phyloP scores from a whole-genome alignment of 441 rosid genomes.

The Erodium texanum region DNA sequence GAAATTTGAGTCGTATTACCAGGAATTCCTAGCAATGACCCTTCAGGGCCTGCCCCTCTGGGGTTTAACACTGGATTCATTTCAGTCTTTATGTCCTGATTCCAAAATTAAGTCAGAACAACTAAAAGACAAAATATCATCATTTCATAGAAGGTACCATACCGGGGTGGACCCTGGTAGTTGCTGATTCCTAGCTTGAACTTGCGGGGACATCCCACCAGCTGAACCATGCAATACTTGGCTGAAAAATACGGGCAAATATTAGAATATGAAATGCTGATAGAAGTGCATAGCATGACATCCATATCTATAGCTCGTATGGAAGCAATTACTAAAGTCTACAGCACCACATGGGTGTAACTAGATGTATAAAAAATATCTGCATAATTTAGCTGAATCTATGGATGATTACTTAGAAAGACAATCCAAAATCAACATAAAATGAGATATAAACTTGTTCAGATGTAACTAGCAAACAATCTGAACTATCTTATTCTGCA shows the following conservation, averaged over 20 bases:
- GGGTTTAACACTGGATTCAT: conserved; percentile 71
- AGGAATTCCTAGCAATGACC: conserved; percentile 73
- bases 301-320: background rate
- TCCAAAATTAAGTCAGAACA: conserved; percentile 16
- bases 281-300: background rate
- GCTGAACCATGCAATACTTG: conserved; percentile 71
- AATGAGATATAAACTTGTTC: background rate
- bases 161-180: conserved; percentile 58
- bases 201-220: conserved; percentile 67
- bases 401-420: background rate
- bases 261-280: background rate
- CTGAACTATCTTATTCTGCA: background rate
- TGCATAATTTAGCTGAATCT: background rate
- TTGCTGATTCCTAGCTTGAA: conserved; percentile 70
- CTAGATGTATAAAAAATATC: background rate
- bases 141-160: conserved; percentile 17
- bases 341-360: background rate
- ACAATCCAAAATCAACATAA: background rate
- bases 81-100: conserved; percentile 80
- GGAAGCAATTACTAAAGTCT: background rate
- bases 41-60: conserved; percentile 74
- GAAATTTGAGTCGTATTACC: conserved; percentile 28
- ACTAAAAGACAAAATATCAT: background rate
- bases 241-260: conserved; percentile 33
- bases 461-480: background rate